These are phyloP conservation scores for Sphagnum magellanicum DNA, from an alignment of 228 moss, liverwort and hornwort genomes.

Conservation along the genomic window DNA sequence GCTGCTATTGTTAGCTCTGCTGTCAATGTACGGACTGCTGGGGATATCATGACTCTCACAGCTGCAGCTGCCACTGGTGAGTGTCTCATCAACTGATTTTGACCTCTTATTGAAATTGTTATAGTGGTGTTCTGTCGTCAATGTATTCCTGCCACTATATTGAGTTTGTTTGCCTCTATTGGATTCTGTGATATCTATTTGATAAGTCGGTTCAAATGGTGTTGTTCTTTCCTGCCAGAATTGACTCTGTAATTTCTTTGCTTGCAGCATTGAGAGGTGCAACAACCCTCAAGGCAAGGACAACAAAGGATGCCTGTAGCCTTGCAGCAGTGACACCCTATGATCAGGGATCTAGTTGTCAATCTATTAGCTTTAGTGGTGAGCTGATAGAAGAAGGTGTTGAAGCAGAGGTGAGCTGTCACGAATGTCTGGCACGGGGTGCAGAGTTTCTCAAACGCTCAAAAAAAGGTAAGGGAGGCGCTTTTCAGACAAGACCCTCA, in stretches of 20 bases:
- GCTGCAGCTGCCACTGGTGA: constrained; percentile 72
- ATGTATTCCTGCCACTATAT: too few relatives aligned
- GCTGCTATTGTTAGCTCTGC: constrained; percentile 70
- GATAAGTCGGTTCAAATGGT: too few relatives aligned
- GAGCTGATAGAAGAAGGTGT: constrained; percentile 39
- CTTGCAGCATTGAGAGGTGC: constrained; percentile 52
- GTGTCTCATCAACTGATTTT: not conserved
- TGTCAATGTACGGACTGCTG: constrained; percentile 64
- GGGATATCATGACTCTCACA: constrained; percentile 71
- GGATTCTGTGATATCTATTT: too few relatives aligned
- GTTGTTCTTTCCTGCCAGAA: too few relatives aligned
- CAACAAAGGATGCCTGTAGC: constrained; percentile 48
- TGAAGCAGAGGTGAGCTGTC: constrained; percentile 60
- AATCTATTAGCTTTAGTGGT: constrained; percentile 26
- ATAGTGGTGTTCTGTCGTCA: too few relatives aligned
- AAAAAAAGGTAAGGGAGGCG: too few relatives aligned
- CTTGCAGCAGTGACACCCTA: constrained; percentile 58
- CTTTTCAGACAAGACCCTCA: too few relatives aligned
- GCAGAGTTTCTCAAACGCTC: constrained; percentile 24
- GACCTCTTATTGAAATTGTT: too few relatives aligned
- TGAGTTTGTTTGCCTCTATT: too few relatives aligned
- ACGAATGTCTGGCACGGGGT: constrained; percentile 25
- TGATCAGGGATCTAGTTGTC: constrained; percentile 22
- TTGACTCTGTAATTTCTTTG: not conserved
- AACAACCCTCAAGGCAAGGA: constrained; percentile 54